Conservation (phyloP, 192 early-diverging fungal genomes). For the Thamnidium elegans region DNA sequence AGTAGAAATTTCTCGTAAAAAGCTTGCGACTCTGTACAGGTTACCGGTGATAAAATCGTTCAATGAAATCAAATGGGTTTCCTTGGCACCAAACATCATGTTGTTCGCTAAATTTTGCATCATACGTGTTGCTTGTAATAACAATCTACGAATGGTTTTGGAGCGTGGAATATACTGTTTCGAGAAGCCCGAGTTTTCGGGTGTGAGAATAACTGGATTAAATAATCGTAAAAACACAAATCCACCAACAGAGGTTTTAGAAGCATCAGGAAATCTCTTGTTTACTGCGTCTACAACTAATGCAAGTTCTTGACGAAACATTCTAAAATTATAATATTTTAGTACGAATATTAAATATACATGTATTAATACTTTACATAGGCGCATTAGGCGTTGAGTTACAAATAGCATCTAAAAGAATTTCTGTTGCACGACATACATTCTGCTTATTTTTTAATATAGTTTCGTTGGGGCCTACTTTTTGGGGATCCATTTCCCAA, state of each 20-base stretch:
- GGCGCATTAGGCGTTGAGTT: slow-evolving; percentile 66
- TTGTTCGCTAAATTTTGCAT: slow-evolving; percentile 97
- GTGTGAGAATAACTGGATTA: slow-evolving; percentile 89
- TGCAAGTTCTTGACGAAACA: slow-evolving; percentile 76
- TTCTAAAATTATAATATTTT: slow-evolving; percentile 15
- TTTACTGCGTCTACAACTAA: slow-evolving; percentile 73
- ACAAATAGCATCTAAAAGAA: slow-evolving; percentile 81
- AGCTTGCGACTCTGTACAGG: slow-evolving; percentile 69
- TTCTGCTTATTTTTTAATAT: slow-evolving; percentile 73
- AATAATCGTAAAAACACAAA: slow-evolving; percentile 95
- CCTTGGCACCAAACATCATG: slow-evolving; percentile 93
- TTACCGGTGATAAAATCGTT: slow-evolving; percentile 87
- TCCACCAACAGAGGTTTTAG: slow-evolving; percentile 83
- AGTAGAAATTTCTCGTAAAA: slow-evolving; percentile 73
- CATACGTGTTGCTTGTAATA: slow-evolving; percentile 88
- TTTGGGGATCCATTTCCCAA: slow-evolving; percentile 86
- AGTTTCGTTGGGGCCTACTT: slow-evolving; percentile 60
- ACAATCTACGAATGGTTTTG: slow-evolving; percentile 72
- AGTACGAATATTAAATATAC: background rate
- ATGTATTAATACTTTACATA: slow-evolving; percentile 17
- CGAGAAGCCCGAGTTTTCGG: slow-evolving; percentile 75
- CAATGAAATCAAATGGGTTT: slow-evolving; percentile 84
- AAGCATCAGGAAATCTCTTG: slow-evolving; percentile 77
- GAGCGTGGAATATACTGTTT: slow-evolving; percentile 52
- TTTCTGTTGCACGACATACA: slow-evolving; percentile 64